Evolutionary conservation across 495 filamentous ascomycete genomes (phyloP).

Genomic region (Podospora fimiseda): DNA sequence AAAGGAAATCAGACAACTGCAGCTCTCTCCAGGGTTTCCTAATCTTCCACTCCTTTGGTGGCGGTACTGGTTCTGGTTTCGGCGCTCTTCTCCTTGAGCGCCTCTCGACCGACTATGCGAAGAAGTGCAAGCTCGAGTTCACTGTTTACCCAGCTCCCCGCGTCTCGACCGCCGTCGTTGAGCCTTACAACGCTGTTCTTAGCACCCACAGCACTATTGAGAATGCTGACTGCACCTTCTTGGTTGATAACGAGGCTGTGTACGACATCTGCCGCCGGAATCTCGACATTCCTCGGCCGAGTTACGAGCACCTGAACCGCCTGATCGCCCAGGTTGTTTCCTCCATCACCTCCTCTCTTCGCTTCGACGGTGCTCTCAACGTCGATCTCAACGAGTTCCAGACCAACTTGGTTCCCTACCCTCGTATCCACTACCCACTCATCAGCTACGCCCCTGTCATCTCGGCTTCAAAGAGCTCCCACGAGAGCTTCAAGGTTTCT

Average conservation of each 20-base stretch:
- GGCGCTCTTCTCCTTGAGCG: slow-evolving; percentile 83
- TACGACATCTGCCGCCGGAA: slow-evolving; percentile 90
- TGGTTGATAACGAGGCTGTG: slow-evolving; percentile 89
- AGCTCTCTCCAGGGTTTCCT: slow-evolving; percentile 84
- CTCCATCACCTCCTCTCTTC: slow-evolving; percentile 83
- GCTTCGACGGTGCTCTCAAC: slow-evolving; percentile 86
- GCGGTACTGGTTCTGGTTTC: slow-evolving; percentile 87
- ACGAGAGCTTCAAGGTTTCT: slow-evolving; percentile 87
- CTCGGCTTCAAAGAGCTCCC: slow-evolving; percentile 70
- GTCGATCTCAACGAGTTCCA: slow-evolving; percentile 94
- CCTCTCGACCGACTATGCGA: slow-evolving; percentile 81
- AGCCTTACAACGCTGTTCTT: slow-evolving; percentile 89
- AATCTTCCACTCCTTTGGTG: slow-evolving; percentile 91
- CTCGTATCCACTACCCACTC: slow-evolving; percentile 85
- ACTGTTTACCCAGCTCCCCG: slow-evolving; percentile 81
- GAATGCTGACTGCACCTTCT: slow-evolving; percentile 87
- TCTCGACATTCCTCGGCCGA: slow-evolving; percentile 78
- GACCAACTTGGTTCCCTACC: slow-evolving; percentile 88
- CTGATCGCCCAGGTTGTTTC: slow-evolving; percentile 88
- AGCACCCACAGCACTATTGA: slow-evolving; percentile 91
- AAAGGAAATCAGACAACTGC: slow-evolving; percentile 65
- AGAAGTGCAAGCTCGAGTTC: slow-evolving; percentile 94
- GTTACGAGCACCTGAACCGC: slow-evolving; percentile 83
- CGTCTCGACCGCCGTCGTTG: slow-evolving; percentile 80
- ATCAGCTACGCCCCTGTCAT: slow-evolving; percentile 88